Base-by-base conservation (phyloP, 1,139 yeast genomes). In the Yamadazyma dushanensis region DNA sequence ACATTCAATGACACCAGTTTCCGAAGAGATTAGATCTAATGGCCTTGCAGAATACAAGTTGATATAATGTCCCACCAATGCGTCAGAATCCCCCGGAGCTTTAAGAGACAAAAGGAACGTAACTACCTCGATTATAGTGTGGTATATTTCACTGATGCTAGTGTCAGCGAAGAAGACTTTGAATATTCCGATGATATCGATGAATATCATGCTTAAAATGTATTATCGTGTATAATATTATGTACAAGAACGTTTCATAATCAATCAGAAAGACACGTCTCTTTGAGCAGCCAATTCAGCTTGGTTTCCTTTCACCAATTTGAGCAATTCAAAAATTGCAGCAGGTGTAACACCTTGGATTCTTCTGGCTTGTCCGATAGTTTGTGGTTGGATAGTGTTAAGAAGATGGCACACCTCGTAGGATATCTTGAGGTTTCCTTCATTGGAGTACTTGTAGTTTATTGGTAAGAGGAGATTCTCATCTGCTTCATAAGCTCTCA, bases 271-370 rank as follows among this genome's bases (percentile, higher is more conserved):
- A 11, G 23, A 16, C 29, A 26, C 22, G 7, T n/a, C 26, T 34
- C 50, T 38, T 34, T 46, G 44, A 11, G 46, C 42, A 13, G 48
- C 48, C 16, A 46, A 36, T 20, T 45, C 45, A 2, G 13, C 39
- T 42, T 63, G 70, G 16, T 49, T 53, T 7, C 60, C 57, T 38
- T 55, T 61, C 3, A 69, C 73, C 36, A 71, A 52, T 41, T 66
- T 69, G 45, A 78, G 83, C 27, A 84, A 66, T 48, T 83, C 89
- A 49, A 83, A 83, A 3, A 83, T 65, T 0, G 90, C 83, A 2
- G 89, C 87, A 0, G 97, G 96, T 0, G 97, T 92, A 1, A 92
- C 82, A 0, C 98, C 97, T 53, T 92, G 95, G 13, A 90, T 84
- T 47, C 97, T 72, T 53, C 96, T 73, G 0, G 97, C 97, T 56